Base-by-base conservation (phyloP, 495 filamentous ascomycete genomes). In the Penicillium coffeae region DNA sequence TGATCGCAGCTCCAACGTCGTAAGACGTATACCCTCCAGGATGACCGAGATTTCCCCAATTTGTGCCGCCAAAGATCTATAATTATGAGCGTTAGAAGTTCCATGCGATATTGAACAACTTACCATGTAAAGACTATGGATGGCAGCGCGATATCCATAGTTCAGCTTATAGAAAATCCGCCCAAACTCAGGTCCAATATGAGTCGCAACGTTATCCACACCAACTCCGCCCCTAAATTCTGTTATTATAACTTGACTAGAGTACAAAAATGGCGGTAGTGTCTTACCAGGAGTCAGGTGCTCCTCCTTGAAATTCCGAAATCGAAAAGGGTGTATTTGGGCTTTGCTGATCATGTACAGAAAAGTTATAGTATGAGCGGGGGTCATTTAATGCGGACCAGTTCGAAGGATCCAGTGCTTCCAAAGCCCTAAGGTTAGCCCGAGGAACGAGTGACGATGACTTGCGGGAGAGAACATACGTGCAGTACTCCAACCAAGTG, bases 391-490 rank as follows among this genome's bases (percentile, higher is more conserved):
- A n/a, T n/a, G n/a, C n/a, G n/a, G n/a, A n/a, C n/a, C n/a, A n/a
- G n/a, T n/a, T n/a, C n/a, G n/a, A n/a, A n/a, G n/a, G n/a, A n/a
- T n/a, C n/a, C n/a, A n/a, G n/a, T n/a, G n/a, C n/a, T n/a, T n/a
- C n/a, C n/a, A n/a, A n/a, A n/a, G n/a, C n/a, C n/a, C n/a, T n/a
- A n/a, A n/a, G n/a, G n/a, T n/a, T n/a, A n/a, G n/a, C n/a, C n/a
- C n/a, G n/a, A n/a, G 67, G 56, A 82, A 82, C 78, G 76, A 82
- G 48, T 81, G 70, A 44, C 77, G 79, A 44, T 78, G n/a, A 82
- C 14, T 64, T 80, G 9, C 75, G 66, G 15, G 75, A 65, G 0
- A 81, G 58, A 43, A 62, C 74, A 51, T 78, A 81, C 2, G 74
- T 76, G 12, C 67, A 57, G 21, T 75, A 59, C 12, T 75, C 50